Base-by-base conservation (phyloP, 176 grass and related monocot genomes). In the Phragmites australis region DNA sequence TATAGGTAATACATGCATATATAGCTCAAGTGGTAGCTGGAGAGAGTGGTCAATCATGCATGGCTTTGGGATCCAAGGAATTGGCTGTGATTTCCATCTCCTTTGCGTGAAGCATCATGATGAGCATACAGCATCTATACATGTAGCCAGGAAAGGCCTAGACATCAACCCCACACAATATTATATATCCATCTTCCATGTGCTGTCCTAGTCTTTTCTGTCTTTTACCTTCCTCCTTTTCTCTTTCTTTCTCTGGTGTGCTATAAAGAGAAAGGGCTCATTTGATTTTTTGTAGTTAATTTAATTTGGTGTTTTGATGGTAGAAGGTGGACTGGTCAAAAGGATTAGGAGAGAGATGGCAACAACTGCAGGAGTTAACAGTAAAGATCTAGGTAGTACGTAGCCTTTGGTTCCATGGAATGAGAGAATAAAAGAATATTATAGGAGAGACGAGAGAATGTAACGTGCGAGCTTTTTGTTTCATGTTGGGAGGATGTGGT, bases 261-360 rank as follows among this genome's bases (percentile, higher is more conserved):
- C 54, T 72, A 62, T 82, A 59, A 76, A 58, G 45, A 17, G 29
- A 81, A 82, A 85, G 46, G 45, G 31, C 66, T 51, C 22, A 23
- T 72, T 67, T 67, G 77, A 85, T 79, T 74, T 21, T 17, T 29
- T 27, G 45, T 64, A 19, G 47, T 72, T 52, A 21, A 27, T n/a
- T n/a, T 16, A 70, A 68, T 60, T 62, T 45, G 42, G 17, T 75
- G 51, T 70, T 65, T 82, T 29, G 17, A 47, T 48, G 26, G 0
- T 53, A 27, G 9, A 65, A 23, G 75, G 44, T 68, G 70, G 76
- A 89, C 87, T 72, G 78, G 83, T 89, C 64, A 89, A 89, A 89
- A 85, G 62, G 47, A 34, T 30, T 18, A 37, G 5, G 23, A 41
- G 68, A 18, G 54, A 63, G 45, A 79, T 51, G 65, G n/a, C 61